Evolutionary conservation across 805 yeast genomes (phyloP), one percentile per base, ranked within the genome.

Genomic region (Starmerella roubikii): DNA sequence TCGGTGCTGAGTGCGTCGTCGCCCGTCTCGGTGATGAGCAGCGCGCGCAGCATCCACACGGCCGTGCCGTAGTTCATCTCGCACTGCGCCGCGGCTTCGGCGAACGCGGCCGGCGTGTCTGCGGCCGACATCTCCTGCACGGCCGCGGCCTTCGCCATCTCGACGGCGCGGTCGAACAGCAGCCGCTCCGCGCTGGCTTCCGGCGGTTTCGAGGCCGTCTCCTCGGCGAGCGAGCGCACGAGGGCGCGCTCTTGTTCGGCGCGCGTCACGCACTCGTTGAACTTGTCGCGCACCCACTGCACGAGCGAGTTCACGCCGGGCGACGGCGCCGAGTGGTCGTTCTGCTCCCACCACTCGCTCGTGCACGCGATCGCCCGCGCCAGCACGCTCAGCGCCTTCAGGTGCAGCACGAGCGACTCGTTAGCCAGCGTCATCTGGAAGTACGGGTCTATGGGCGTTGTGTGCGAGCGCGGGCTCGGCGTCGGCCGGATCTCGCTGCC

Each of bases 21-120:
- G 12, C 43, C 37, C 10, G 48, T 53, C 23, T 59, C 64, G 26
- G 61, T 58, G 42, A 79, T 88, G 38, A 85, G 59, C 21, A 88
- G 63, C 1, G 94, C 84, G 54, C 84, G 93, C 53, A 88, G 64
- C 95, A 88, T 84, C 96, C 96, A 88, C 37, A 88, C 72, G 0
- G 95, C 77, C 0, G 94, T 83, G 3, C 93, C 82, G 56, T 88
- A 88, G 8, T 88, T 80, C 42, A 81, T 60, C 58, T 86, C 95
- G 59, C 96, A 86, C 6, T 41, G 32, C 20, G 42, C 20, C 3
- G 21, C 27, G 3, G 42, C 35, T 13, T 44, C 47, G 9, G 30
- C 23, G 36, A 33, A 33, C 13, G 7, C 13, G 24, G 24, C 25
- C n/a, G 33, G 15, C 36, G 81, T 56, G 53, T 78, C 85, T 39